These are phyloP conservation scores for Agarophyton chilense DNA, from an alignment of 23 red algal genomes.

Conservation along the genomic window DNA sequence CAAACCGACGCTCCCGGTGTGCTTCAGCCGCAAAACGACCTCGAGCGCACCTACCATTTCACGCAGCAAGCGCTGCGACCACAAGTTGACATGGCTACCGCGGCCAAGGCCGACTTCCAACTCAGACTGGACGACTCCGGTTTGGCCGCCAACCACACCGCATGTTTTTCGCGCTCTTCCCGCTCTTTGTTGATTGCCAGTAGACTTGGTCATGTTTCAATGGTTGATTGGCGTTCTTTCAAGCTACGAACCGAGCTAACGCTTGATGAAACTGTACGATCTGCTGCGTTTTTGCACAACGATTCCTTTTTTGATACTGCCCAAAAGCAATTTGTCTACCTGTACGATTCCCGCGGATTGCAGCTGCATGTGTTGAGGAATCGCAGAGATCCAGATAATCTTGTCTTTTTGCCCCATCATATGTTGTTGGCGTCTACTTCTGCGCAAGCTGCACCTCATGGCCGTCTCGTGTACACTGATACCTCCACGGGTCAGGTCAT, in stretches of 20 bases:
- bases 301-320: conserved; percentile 83
- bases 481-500: no score
- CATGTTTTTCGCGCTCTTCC: no score
- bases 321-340: no score
- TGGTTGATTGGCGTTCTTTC: conserved; percentile 68
- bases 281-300: conserved; percentile 77
- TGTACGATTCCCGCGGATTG: conserved; percentile 84
- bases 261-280: conserved; percentile 85
- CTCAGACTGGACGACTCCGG: conserved; percentile 50
- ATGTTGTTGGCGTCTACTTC: no score
- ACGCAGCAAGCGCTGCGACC: conserved; percentile 22
- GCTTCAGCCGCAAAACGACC: no score
- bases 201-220: no score
- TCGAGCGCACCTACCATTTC: no score
- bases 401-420: conserved; percentile 91
- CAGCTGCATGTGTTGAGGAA: conserved; percentile 85
- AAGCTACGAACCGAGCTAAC: conserved; percentile 61
- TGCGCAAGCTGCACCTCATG: no score
- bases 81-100: conserved; percentile 49
- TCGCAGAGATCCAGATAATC: conserved; percentile 71
- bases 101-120: conserved; percentile 39
- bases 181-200: no score
- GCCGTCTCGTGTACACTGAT: no score
- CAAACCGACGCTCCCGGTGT: no score
- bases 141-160: no score